These are phyloP conservation scores for Tolypocladium paradoxum DNA, from an alignment of 2,329 filamentous ascomycete species.

Conservation along the genomic window DNA sequence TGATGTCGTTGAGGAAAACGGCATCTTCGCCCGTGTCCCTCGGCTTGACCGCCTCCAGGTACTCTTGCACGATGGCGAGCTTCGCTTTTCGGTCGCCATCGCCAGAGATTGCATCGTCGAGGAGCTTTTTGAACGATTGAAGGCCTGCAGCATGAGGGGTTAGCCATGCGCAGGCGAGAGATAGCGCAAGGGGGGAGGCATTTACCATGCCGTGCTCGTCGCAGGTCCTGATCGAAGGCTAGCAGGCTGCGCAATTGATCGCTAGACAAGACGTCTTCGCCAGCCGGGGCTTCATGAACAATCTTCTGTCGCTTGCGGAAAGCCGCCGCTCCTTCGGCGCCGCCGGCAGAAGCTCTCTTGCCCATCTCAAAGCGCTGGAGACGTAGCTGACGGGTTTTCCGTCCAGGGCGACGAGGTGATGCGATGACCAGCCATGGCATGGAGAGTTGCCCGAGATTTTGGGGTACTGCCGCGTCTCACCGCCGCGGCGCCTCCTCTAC, in stretches of 20 bases:
- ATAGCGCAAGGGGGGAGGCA: background rate
- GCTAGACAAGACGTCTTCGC: constrained; percentile 50
- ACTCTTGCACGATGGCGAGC: constrained; percentile 55
- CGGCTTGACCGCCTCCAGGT: constrained; percentile 48
- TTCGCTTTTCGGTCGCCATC: constrained; percentile 30
- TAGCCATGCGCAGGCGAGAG: background rate
- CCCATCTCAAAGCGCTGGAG: constrained; percentile 22
- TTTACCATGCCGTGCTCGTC: constrained; percentile 54
- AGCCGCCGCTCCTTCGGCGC: constrained; percentile 27
- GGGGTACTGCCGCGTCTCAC: constrained; percentile 23
- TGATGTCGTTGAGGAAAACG: constrained; percentile 64
- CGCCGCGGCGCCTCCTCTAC: constrained; percentile 18
- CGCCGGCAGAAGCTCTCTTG: constrained; percentile 30
- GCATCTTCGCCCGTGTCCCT: constrained; percentile 32
- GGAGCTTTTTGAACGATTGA: constrained; percentile 58
- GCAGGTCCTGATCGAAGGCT: constrained; percentile 58
- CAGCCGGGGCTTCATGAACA: constrained; percentile 45
- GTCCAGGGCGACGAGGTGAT: background rate
- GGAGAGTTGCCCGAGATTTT: constrained; percentile 19
- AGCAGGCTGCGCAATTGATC: constrained; percentile 60
- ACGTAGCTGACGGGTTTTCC: background rate
- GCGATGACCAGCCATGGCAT: background rate
- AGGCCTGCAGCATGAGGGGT: constrained; percentile 34
- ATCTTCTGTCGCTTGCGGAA: constrained; percentile 45
- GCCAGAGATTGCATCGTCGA: constrained; percentile 52